phyloP scores from a whole-genome alignment of 345 rosid species.

The Syzygium grande region DNA sequence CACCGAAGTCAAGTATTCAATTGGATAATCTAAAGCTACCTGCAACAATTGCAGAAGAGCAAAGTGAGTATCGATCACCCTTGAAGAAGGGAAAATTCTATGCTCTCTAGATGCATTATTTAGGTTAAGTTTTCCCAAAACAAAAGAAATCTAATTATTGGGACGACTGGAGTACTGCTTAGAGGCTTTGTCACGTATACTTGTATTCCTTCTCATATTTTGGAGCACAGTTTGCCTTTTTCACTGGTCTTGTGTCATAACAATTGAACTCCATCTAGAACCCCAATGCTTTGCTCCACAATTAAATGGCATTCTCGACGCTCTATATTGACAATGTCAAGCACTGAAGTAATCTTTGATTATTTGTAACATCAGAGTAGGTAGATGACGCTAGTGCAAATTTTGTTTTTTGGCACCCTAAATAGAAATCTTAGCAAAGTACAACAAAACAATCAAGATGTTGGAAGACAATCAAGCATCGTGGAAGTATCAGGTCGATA shows the following conservation, averaged over 20 bases:
- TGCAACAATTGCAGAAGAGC: background rate
- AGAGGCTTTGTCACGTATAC: background rate
- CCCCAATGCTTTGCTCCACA: background rate
- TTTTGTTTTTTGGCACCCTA: no score
- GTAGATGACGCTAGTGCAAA: background rate
- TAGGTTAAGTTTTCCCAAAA: background rate
- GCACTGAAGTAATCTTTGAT: background rate
- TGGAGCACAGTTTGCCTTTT: background rate
- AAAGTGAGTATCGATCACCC: background rate
- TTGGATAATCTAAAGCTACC: background rate
- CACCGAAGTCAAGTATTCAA: background rate
- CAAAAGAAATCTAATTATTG: no score
- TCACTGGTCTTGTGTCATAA: background rate
- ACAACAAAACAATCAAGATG: no score
- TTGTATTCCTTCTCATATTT: background rate
- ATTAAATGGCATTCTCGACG: background rate
- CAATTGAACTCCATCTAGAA: background rate
- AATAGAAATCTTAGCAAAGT: no score
- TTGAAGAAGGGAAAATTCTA: background rate
- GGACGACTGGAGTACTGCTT: no score
- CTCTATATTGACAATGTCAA: background rate
- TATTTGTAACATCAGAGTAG: background rate
- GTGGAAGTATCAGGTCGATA: no score
- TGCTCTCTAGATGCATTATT: background rate
- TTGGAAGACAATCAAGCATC: no score